phyloP scores from a whole-genome alignment of 768 basidiomycete species.

The Plicaturopsis crispa region DNA sequence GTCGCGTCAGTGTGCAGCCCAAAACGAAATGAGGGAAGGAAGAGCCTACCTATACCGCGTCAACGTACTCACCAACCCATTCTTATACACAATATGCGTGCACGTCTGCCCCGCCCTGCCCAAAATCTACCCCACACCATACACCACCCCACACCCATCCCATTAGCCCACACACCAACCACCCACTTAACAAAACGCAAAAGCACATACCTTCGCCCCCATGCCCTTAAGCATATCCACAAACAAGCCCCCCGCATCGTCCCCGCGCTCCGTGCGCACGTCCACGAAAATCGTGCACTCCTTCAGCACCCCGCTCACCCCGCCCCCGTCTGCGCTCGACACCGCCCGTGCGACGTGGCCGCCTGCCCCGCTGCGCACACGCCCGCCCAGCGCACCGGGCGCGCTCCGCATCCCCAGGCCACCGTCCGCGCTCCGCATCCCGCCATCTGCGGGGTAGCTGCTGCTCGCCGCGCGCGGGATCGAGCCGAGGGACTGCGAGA shows the following conservation, averaged over 20 bases:
- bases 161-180: too few relatives aligned
- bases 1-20: background rate
- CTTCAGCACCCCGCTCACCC: constrained; percentile 41
- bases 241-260: constrained; percentile 76
- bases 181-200: constrained; percentile 1
- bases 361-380: constrained; percentile 11
- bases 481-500: constrained; percentile 55
- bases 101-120: constrained; percentile 62
- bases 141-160: too few relatives aligned
- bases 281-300: constrained; percentile 82
- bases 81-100: constrained; percentile 84
- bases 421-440: constrained; percentile 13
- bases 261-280: constrained; percentile 65
- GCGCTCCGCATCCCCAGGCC: constrained; percentile 18
- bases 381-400: constrained; percentile 24
- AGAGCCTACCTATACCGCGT: constrained; percentile 55
- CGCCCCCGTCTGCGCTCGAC: constrained; percentile 4
- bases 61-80: constrained; percentile 68
- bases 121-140: constrained; percentile 36
- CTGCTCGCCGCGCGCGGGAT: constrained; percentile 38
- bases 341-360: constrained; percentile 13
- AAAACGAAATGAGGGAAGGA: background rate
- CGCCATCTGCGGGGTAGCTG: constrained; percentile 20
- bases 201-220: constrained; percentile 64
- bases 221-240: constrained; percentile 74